Evolutionary conservation across 23 red algal genomes (phyloP).

Genomic region (Gracilaria domingensis): DNA sequence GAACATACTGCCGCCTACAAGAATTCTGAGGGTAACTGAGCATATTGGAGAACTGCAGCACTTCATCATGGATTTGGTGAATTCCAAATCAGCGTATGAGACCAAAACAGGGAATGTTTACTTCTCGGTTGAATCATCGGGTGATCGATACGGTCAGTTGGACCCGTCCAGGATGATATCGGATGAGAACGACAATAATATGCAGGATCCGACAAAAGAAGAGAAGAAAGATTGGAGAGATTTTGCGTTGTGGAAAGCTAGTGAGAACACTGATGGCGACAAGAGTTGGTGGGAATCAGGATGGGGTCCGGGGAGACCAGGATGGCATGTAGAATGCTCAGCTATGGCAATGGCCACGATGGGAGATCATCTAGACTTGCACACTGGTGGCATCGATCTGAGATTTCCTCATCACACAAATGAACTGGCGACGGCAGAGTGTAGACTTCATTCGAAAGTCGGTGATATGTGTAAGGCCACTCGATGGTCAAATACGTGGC

Average conservation of each 20-base stretch:
- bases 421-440: slow-evolving; percentile 83
- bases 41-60: slow-evolving; percentile 82
- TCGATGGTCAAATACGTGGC: slow-evolving; percentile 80
- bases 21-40: slow-evolving; percentile 82
- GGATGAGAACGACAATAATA: neutral
- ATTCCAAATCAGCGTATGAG: slow-evolving; percentile 68
- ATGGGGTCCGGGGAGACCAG: slow-evolving; percentile 88
- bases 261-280: slow-evolving; percentile 20
- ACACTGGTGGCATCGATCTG: slow-evolving; percentile 93
- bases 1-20: slow-evolving; percentile 71
- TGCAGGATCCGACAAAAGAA: neutral
- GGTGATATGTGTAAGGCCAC: neutral
- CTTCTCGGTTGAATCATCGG: slow-evolving; percentile 73
- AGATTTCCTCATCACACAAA: slow-evolving; percentile 98
- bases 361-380: slow-evolving; percentile 78
- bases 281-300: slow-evolving; percentile 75
- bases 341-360: slow-evolving; percentile 78
- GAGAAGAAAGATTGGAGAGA: slow-evolving; percentile 82
- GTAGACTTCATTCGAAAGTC: neutral
- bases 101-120: slow-evolving; percentile 79
- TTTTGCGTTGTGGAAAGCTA: slow-evolving; percentile 94
- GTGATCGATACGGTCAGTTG: slow-evolving; percentile 85
- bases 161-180: slow-evolving; percentile 55
- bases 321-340: slow-evolving; percentile 98
- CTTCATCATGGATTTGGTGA: slow-evolving; percentile 55